Evolutionary conservation across 2,329 filamentous ascomycete genomes (phyloP).

Genomic region (Alternaria alternata): DNA sequence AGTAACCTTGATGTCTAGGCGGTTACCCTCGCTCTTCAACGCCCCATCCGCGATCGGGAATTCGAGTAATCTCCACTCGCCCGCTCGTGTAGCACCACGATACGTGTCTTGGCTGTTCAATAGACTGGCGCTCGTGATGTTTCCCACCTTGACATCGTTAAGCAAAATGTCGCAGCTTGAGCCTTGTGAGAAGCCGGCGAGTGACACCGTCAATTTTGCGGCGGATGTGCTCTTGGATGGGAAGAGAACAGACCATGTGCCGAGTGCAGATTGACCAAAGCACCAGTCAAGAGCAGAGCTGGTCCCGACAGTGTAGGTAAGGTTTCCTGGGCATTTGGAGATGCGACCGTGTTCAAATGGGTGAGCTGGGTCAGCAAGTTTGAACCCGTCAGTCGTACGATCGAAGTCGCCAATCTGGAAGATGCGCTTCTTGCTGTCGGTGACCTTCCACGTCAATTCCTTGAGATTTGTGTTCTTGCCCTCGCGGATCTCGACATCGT

Average conservation of each 20-base stretch:
- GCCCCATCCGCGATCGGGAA: conserved; percentile 42
- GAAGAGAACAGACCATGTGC: conserved; percentile 48
- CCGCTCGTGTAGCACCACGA: conserved; percentile 57
- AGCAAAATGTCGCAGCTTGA: conserved; percentile 53
- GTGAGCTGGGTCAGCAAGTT: conserved; percentile 49
- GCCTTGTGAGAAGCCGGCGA: conserved; percentile 57
- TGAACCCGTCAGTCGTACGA: conserved; percentile 57
- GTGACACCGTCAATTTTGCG: conserved; percentile 54
- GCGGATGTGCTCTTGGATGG: conserved; percentile 33
- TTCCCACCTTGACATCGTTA: conserved; percentile 53
- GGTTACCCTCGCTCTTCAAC: conserved; percentile 41
- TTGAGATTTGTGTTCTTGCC: conserved; percentile 51
- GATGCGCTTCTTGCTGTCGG: conserved; percentile 49
- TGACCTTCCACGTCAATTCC: conserved; percentile 53
- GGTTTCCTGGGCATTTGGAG: conserved; percentile 55
- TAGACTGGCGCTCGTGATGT: conserved; percentile 50
- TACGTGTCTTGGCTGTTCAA: conserved; percentile 58
- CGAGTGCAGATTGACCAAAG: conserved; percentile 55
- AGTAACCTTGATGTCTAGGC: conserved; percentile 49
- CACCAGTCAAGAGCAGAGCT: conserved; percentile 56
- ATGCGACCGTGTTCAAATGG: conserved; percentile 58
- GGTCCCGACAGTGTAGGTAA: conserved; percentile 56
- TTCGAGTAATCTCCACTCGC: conserved; percentile 60
- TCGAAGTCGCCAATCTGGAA: conserved; percentile 62
- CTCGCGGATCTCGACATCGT: conserved; percentile 52